Evolutionary conservation across 441 rosid species (phyloP).

Genomic region (Populus hybrid): DNA sequence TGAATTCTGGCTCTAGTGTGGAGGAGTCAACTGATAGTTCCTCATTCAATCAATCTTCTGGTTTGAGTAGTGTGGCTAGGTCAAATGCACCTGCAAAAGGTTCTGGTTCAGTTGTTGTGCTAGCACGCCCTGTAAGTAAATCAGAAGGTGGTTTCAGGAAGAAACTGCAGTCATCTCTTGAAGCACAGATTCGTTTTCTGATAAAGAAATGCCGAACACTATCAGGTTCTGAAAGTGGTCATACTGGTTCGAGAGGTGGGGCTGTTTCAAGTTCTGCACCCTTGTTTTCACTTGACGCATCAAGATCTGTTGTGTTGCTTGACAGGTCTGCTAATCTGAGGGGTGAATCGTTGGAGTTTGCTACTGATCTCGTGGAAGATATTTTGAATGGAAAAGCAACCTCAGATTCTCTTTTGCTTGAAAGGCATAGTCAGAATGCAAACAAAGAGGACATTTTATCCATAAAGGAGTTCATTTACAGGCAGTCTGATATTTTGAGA

Average conservation of each 20-base stretch:
- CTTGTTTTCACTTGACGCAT: slow-evolving; percentile 72
- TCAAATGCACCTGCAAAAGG: slow-evolving; percentile 48
- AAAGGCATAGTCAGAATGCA: slow-evolving; percentile 51
- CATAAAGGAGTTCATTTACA: slow-evolving; percentile 66
- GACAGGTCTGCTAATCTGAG: slow-evolving; percentile 45
- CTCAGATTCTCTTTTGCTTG: slow-evolving; percentile 72
- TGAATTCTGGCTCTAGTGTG: slow-evolving; percentile 28
- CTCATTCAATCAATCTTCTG: slow-evolving; percentile 39
- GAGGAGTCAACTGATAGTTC: slow-evolving; percentile 52
- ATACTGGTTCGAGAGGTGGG: slow-evolving; percentile 58
- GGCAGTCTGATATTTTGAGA: slow-evolving; percentile 73
- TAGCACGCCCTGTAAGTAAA: slow-evolving; percentile 74
- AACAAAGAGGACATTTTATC: slow-evolving; percentile 59
- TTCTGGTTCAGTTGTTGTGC: slow-evolving; percentile 71
- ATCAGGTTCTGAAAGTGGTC: slow-evolving; percentile 54
- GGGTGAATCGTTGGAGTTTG: slow-evolving; percentile 70
- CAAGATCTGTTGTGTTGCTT: slow-evolving; percentile 67
- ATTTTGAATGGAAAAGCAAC: slow-evolving; percentile 72
- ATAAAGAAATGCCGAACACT: slow-evolving; percentile 75
- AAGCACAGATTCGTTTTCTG: slow-evolving; percentile 72
- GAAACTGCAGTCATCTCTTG: slow-evolving; percentile 77
- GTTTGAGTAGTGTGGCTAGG: slow-evolving; percentile 42
- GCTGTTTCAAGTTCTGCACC: slow-evolving; percentile 55
- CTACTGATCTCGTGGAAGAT: slow-evolving; percentile 64
- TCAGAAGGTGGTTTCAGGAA: slow-evolving; percentile 70